A percentile compares a stretch with the other conserved stretches of the same genome.
These are phyloP conservation scores for Fusarium hostae DNA, from an alignment of 2,329 filamentous ascomycete species.

Conservation along the genomic window DNA sequence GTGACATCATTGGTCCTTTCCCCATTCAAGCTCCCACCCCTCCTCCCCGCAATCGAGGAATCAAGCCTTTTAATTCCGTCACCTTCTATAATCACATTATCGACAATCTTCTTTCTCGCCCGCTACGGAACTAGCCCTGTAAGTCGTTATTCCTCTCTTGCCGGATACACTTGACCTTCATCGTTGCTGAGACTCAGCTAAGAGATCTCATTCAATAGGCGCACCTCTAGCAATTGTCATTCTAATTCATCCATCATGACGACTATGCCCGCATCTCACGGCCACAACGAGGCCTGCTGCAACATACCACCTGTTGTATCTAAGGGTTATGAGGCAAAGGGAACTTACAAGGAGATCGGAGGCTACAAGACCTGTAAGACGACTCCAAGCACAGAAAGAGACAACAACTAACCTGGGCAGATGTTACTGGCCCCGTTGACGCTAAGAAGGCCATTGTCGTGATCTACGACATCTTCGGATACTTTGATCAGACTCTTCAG, in stretches of 20 bases:
- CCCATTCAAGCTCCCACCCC: conserved; percentile 18
- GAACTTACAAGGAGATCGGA: conserved; percentile 66
- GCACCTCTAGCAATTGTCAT: not conserved
- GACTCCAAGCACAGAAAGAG: not conserved
- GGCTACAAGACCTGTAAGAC: conserved; percentile 64
- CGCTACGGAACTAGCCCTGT: not conserved
- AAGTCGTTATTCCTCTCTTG: not conserved
- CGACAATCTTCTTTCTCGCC: not conserved
- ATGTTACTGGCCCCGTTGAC: conserved; percentile 60
- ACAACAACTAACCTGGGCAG: conserved; percentile 34
- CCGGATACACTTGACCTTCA: not conserved
- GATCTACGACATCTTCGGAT: conserved; percentile 76
- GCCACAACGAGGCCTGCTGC: conserved; percentile 68
- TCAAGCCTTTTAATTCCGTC: conserved; percentile 2
- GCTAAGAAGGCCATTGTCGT: conserved; percentile 69
- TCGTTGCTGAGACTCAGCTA: not conserved
- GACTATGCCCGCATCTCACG: conserved; percentile 61
- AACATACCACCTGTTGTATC: conserved; percentile 68
- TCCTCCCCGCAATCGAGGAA: conserved; percentile 27
- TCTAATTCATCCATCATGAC: conserved; percentile 53
- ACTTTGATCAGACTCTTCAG: conserved; percentile 76
- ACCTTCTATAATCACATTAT: not conserved
- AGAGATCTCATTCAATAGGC: conserved; percentile 17
- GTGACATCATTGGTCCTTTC: conserved; percentile 32
- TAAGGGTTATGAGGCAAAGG: conserved; percentile 65